phyloP scores from a whole-genome alignment of 2,329 filamentous ascomycete genomes.

The Volutella citrinella region DNA sequence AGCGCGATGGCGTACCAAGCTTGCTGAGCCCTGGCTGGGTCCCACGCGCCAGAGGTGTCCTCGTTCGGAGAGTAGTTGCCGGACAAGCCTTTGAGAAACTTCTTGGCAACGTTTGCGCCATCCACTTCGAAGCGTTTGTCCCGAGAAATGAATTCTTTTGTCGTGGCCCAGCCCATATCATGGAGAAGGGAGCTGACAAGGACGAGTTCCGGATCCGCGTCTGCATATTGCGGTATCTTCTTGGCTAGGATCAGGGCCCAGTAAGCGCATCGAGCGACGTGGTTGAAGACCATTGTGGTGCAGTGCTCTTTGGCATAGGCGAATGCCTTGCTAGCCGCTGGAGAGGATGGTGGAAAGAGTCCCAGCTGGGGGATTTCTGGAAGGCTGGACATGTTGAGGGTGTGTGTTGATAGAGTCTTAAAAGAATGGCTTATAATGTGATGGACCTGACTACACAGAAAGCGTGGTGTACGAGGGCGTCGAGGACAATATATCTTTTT shows the following conservation, averaged over 20 bases:
- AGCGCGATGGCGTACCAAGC: slow-evolving; percentile 14
- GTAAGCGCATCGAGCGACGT: slow-evolving; percentile 10
- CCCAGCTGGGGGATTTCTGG: too few relatives aligned
- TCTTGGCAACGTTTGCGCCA: slow-evolving; percentile 11
- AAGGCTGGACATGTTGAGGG: too few relatives aligned
- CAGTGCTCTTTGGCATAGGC: slow-evolving; percentile 8
- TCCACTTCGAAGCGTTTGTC: slow-evolving; percentile 16
- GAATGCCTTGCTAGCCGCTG: slow-evolving; percentile 3
- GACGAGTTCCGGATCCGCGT: slow-evolving; percentile 7
- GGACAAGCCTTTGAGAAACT: slow-evolving; percentile 3
- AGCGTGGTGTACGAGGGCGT: too few relatives aligned
- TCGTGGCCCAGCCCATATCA: slow-evolving; percentile 14
- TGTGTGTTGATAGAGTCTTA: too few relatives aligned
- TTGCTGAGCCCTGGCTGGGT: slow-evolving; percentile 5
- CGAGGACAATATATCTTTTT: too few relatives aligned
- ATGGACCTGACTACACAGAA: too few relatives aligned
- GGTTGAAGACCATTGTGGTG: slow-evolving; percentile 9
- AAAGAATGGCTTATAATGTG: too few relatives aligned
- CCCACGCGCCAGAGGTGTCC: neutral
- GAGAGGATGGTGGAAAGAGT: too few relatives aligned
- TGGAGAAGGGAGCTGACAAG: slow-evolving; percentile 14
- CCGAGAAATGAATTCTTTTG: slow-evolving; percentile 1
- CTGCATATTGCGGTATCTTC: slow-evolving; percentile 2
- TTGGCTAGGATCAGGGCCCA: slow-evolving; percentile 9
- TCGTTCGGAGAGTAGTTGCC: neutral